These are phyloP conservation scores for Jatropha multifida DNA, from an alignment of 441 rosid genomes.

Conservation along the genomic window DNA sequence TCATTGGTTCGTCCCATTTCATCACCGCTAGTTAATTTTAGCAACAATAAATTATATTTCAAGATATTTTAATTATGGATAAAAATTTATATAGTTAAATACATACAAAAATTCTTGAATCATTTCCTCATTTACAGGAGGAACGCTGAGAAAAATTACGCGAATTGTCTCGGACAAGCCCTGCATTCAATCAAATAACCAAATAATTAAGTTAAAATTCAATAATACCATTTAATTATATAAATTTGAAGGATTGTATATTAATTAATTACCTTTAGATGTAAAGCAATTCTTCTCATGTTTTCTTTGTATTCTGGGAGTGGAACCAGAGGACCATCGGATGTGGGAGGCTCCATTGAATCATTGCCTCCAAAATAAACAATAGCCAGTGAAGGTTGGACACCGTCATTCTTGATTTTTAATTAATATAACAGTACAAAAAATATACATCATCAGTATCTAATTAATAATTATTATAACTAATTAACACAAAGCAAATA, in stretches of 20 bases:
- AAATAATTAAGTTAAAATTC: not conserved
- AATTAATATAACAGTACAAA: not conserved
- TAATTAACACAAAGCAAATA: not conserved
- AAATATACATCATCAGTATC: too few species aligned
- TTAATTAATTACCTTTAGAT: slow-evolving; percentile 51
- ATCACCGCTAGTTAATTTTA: not conserved
- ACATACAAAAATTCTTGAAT: not conserved
- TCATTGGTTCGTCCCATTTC: slow-evolving; percentile 46
- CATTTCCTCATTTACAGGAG: slow-evolving; percentile 66
- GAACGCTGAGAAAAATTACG: slow-evolving; percentile 61
- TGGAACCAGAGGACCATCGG: slow-evolving; percentile 64
- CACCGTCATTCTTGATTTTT: slow-evolving; percentile 43
- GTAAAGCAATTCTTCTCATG: slow-evolving; percentile 67
- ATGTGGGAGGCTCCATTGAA: slow-evolving; percentile 49
- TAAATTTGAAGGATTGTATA: too few species aligned
- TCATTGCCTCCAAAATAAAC: slow-evolving; percentile 93
- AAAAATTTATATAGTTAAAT: not conserved
- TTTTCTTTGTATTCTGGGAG: slow-evolving; percentile 59
- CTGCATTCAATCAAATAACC: slow-evolving; percentile 38
- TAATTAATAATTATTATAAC: too few species aligned
- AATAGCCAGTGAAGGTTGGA: slow-evolving; percentile 74
- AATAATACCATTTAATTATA: too few species aligned
- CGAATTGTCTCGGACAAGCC: slow-evolving; percentile 69
- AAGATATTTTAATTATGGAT: not conserved
- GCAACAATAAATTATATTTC: not conserved